phyloP scores from a whole-genome alignment of 2,329 filamentous ascomycete genomes.

The Colletotrichum tofieldiae region DNA sequence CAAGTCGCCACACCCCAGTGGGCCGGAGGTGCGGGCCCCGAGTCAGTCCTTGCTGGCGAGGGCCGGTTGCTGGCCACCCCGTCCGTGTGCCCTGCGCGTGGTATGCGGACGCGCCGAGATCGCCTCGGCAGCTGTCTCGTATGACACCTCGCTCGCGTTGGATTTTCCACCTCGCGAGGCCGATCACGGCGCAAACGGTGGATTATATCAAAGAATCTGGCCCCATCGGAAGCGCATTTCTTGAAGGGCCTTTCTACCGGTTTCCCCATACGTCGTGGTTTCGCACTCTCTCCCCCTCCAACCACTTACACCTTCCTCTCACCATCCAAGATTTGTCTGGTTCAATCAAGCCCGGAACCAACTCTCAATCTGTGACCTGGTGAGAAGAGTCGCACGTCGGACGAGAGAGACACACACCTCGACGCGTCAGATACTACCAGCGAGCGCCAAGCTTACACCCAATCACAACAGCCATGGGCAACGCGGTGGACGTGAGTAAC shows the following conservation, averaged over 20 bases:
- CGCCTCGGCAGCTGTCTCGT: constrained; percentile 37
- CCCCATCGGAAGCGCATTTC: background rate
- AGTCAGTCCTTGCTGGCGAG: constrained; percentile 23
- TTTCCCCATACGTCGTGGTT: constrained; percentile 24
- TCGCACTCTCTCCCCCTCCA: background rate
- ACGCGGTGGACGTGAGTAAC: background rate
- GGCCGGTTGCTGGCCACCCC: constrained; percentile 6
- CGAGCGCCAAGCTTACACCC: background rate
- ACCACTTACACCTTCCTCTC: background rate
- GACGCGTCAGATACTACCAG: background rate
- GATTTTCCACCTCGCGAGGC: constrained; percentile 32
- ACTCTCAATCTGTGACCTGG: background rate
- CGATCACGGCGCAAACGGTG: constrained; percentile 38
- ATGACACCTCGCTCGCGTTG: constrained; percentile 28
- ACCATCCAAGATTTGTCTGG: background rate
- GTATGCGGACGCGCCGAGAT: constrained; percentile 37
- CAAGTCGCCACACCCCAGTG: constrained; percentile 38
- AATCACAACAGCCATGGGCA: background rate
- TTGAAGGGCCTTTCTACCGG: constrained; percentile 10
- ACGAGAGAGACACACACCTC: constrained; percentile 11
- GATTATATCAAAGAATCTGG: constrained; percentile 39
- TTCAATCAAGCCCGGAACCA: background rate
- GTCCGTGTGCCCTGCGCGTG: background rate
- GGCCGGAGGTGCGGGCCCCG: constrained; percentile 36
- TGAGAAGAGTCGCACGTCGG: background rate